A percentile compares a stretch with the other conserved stretches of the same genome.
Conservation (phyloP, 73 alveolate genomes). For the Uronychia setigera region DNA sequence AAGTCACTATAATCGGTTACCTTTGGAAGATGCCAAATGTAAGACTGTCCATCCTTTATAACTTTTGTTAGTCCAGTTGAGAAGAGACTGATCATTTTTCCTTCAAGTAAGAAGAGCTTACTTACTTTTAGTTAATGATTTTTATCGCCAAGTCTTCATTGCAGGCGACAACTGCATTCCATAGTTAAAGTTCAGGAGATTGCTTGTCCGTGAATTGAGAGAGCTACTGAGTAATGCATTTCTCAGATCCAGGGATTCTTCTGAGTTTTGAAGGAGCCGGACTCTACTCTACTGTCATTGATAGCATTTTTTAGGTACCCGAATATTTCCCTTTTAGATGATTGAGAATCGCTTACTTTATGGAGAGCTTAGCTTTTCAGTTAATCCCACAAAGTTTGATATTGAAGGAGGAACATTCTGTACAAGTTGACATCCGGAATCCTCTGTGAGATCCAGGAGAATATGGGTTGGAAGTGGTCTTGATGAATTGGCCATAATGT, state of each 20-base stretch:
- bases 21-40: neutral
- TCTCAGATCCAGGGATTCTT: neutral
- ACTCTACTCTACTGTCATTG: neutral
- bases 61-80: neutral
- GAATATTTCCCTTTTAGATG: neutral
- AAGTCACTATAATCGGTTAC: neutral
- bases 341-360: neutral
- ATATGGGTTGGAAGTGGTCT: no score
- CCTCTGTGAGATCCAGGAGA: no score
- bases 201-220: neutral
- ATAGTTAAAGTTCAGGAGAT: neutral
- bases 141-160: neutral
- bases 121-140: neutral
- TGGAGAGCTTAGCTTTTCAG: neutral
- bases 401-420: neutral
- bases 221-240: no score
- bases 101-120: neutral
- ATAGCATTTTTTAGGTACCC: no score
- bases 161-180: neutral
- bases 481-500: no score
- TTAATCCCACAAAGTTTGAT: neutral
- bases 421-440: no score
- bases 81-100: neutral
- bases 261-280: neutral
- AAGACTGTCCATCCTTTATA: neutral